Percentiles rank a stretch among this genome's conserved stretches.
phyloP scores from a whole-genome alignment of 139 green algal species.

The Spirogloea muscicola region DNA sequence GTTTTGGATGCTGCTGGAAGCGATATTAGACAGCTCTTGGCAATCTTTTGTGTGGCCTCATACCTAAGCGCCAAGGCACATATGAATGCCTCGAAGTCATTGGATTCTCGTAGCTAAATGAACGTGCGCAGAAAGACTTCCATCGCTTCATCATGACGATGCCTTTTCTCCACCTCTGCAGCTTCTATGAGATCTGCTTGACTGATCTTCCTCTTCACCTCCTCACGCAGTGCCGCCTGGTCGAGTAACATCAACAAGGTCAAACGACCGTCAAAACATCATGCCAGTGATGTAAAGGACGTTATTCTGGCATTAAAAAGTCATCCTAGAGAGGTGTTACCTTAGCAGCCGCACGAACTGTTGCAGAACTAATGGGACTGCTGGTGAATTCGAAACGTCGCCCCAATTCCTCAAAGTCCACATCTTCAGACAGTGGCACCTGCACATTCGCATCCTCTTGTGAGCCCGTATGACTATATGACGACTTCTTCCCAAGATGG shows the following conservation, averaged over 20 bases:
- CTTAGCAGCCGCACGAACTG: slow-evolving; percentile 8
- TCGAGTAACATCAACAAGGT: background rate
- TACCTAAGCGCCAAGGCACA: no score
- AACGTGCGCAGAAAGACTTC: slow-evolving; percentile 14
- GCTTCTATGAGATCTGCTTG: slow-evolving; percentile 13
- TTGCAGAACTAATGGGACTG: slow-evolving; percentile 3
- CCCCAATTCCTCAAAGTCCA: slow-evolving; percentile 23
- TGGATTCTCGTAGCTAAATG: background rate
- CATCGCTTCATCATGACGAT: background rate
- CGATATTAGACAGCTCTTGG: no score
- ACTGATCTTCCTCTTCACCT: background rate
- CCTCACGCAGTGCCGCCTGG: background rate
- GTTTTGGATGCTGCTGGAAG: no score
- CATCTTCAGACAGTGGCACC: background rate
- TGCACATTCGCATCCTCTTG: no score
- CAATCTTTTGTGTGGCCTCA: no score
- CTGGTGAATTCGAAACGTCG: slow-evolving; percentile 15
- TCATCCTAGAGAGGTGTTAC: background rate
- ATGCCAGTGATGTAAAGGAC: background rate
- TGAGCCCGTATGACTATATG: no score
- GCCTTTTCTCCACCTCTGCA: slow-evolving; percentile 1
- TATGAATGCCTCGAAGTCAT: no score
- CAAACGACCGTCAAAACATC: background rate
- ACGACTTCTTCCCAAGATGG: no score
- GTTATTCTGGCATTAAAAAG: background rate